Evolutionary conservation across 2,329 filamentous ascomycete genomes (phyloP).

Genomic region (Xylaria arbuscula): DNA sequence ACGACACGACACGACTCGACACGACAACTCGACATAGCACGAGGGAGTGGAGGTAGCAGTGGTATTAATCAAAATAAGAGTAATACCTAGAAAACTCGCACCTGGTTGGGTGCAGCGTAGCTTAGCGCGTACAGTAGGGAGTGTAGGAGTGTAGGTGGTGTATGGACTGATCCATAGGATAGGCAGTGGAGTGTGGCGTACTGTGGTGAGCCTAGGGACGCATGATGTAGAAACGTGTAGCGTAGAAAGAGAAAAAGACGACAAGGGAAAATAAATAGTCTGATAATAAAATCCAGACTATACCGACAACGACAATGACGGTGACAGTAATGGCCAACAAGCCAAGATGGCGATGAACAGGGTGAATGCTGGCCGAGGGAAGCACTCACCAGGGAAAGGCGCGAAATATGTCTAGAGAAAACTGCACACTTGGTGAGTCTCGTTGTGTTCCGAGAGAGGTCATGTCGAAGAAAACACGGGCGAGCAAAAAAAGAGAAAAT

Average conservation of each 20-base stretch:
- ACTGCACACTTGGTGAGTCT: neutral
- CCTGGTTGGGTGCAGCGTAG: no score
- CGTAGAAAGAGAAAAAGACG: neutral
- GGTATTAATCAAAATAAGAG: neutral
- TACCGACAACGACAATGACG: neutral
- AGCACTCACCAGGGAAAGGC: neutral
- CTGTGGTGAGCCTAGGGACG: neutral
- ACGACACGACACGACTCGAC: conserved; percentile 20
- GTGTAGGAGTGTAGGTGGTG: neutral
- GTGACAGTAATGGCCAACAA: neutral
- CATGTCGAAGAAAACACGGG: neutral
- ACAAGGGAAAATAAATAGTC: neutral
- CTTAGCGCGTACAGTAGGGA: no score
- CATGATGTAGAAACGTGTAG: neutral
- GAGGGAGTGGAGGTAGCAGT: conserved; percentile 16
- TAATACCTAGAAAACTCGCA: no score
- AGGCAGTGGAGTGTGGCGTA: neutral
- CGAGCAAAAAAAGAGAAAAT: neutral
- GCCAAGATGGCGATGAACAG: neutral
- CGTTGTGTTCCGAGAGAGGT: neutral
- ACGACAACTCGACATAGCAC: neutral
- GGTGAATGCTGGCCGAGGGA: neutral
- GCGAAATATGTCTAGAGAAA: neutral
- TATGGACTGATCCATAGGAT: no score
- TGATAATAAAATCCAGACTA: neutral